Base-by-base conservation (phyloP, 2,329 filamentous ascomycete genomes). In the Tympanopsis confertula region DNA sequence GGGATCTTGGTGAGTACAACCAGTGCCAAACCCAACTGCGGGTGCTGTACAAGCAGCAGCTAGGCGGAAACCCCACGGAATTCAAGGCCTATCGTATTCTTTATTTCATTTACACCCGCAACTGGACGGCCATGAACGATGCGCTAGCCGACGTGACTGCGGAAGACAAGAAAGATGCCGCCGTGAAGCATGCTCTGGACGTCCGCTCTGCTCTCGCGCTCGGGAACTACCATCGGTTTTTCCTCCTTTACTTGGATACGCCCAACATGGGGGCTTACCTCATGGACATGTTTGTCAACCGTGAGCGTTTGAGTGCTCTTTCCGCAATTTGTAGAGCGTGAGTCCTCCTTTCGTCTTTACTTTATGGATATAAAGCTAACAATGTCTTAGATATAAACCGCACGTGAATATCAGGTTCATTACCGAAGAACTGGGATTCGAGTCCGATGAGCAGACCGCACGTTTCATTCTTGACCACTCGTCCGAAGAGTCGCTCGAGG, bases 1-100 rank as follows among this genome's bases (percentile, higher is more conserved):
- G 75, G 57, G 81, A 86, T 66, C 66, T 84, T 66, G 80, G 81
- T 86, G 81, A 86, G 81, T 86, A 85, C 78, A 85, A 86, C 62
- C 81, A 85, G 66, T 86, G 81, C 58, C 81, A 85, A 60, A 84
- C 81, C 49, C 81, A 85, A 60, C 66, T 86, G 54, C 74, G 78
- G 52, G 74, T 73, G 49, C 62, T 86, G 47, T 84, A 86, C 59
- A 66, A 68, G 54, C 71, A 77, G 58, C 71, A 74, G 39, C 60
- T 82, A 51, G 76, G 74, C 46, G 80, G 79, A 47, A 74, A 80
- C 52, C 75, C 78, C 50, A 75, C 73, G 57, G 81, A 86, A 56
- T 86, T 86, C 57, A 78, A 78, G 64, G 81, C 80, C 46, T 86
- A 86, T 66, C 80, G 81, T 68, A 84, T 86, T 61, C 70, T 85